Evolutionary conservation across 176 grass and related monocot species (phyloP).

Genomic region (Phyllostachys edulis): DNA sequence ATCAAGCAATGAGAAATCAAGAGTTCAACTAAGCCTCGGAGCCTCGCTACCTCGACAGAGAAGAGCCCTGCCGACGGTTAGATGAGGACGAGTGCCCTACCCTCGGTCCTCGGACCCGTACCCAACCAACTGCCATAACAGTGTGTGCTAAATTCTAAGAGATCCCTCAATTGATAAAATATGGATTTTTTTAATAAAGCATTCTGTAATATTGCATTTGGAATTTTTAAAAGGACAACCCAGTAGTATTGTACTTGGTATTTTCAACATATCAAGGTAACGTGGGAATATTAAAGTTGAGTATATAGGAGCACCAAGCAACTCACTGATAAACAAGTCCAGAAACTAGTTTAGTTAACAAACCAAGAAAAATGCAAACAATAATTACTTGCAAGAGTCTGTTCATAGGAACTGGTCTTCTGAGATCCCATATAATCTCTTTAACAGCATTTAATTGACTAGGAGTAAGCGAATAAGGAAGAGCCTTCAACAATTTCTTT

Average conservation of each 20-base stretch:
- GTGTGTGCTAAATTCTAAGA: constrained; percentile 8
- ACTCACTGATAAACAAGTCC: constrained; percentile 23
- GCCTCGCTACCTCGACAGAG: too few relatives aligned
- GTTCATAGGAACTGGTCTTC: constrained; percentile 88
- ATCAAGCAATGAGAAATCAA: too few relatives aligned
- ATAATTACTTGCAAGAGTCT: constrained; percentile 84
- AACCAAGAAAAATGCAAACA: constrained; percentile 33
- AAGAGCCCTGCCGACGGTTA: too few relatives aligned
- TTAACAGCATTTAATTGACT: constrained; percentile 85
- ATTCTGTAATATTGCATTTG: constrained; percentile 1
- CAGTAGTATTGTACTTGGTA: neutral
- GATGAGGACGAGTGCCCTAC: too few relatives aligned
- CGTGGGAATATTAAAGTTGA: neutral
- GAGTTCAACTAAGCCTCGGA: too few relatives aligned
- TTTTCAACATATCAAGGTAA: constrained; percentile 22
- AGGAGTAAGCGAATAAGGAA: constrained; percentile 82
- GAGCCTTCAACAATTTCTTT: constrained; percentile 59
- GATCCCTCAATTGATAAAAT: constrained; percentile 4
- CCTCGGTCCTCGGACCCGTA: too few relatives aligned
- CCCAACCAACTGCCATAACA: too few relatives aligned
- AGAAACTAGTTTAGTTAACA: constrained; percentile 24
- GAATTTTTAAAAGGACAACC: constrained; percentile 27
- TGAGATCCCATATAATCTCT: constrained; percentile 99
- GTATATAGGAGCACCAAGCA: constrained; percentile 15
- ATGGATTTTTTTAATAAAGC: constrained; percentile 13